These are phyloP conservation scores for Colletotrichum costaricense DNA, from an alignment of 2,329 filamentous ascomycete genomes.

Conservation along the genomic window DNA sequence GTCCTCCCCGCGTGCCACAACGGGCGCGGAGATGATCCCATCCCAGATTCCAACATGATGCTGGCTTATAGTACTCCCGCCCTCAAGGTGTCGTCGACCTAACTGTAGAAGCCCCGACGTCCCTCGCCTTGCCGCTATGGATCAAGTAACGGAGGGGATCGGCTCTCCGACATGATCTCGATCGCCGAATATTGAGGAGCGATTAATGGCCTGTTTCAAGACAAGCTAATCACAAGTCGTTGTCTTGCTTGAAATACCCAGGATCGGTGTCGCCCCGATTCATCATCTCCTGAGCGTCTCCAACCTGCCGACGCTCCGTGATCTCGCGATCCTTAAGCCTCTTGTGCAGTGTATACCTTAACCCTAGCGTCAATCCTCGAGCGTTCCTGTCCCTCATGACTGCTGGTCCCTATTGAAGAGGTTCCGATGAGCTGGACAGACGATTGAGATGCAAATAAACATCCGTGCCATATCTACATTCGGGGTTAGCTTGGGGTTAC, in stretches of 20 bases:
- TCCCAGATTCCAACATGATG: background rate
- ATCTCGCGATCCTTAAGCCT: slow-evolving; percentile 80
- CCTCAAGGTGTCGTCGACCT: background rate
- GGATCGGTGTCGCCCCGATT: slow-evolving; percentile 55
- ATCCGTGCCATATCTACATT: slow-evolving; percentile 89
- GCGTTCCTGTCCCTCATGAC: slow-evolving; percentile 80
- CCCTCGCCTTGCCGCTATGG: background rate
- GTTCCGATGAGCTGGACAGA: slow-evolving; percentile 93
- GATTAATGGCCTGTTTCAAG: slow-evolving; percentile 7
- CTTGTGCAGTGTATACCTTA: slow-evolving; percentile 71
- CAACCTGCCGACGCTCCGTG: slow-evolving; percentile 89
- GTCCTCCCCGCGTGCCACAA: background rate
- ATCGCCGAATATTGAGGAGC: background rate
- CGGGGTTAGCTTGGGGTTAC: slow-evolving; percentile 8
- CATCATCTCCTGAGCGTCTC: slow-evolving; percentile 84
- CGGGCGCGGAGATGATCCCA: background rate
- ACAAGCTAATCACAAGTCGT: slow-evolving; percentile 44
- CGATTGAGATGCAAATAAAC: slow-evolving; percentile 98
- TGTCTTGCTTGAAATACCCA: slow-evolving; percentile 44
- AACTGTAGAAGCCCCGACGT: background rate
- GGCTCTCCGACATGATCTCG: background rate
- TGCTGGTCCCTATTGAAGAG: slow-evolving; percentile 93
- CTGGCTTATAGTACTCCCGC: slow-evolving; percentile 12
- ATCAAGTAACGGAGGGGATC: background rate
- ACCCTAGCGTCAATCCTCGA: slow-evolving; percentile 74